Evolutionary conservation across 495 filamentous ascomycete species (phyloP).

Genomic region (Venustampulla echinocandica): DNA sequence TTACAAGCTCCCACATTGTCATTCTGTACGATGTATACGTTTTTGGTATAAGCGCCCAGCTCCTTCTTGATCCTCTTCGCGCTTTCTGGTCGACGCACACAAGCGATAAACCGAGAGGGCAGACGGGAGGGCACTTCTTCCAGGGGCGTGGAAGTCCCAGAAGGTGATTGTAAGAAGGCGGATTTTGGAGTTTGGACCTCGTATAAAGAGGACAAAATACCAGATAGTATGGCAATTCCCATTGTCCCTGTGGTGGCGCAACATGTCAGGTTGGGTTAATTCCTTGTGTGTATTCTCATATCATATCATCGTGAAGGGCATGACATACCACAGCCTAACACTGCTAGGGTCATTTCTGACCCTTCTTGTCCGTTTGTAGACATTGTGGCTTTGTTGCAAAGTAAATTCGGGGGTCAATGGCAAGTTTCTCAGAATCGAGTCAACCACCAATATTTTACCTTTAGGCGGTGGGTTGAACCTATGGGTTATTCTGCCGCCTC

Average conservation of each 20-base stretch:
- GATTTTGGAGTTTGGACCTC: constrained; percentile 30
- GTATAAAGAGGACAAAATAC: constrained; percentile 60
- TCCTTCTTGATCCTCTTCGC: constrained; percentile 53
- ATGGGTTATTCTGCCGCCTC: too few relatives aligned
- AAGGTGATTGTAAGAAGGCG: constrained; percentile 28
- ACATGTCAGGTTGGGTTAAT: constrained; percentile 1
- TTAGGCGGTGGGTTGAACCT: too few relatives aligned
- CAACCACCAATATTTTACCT: too few relatives aligned
- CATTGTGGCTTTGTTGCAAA: constrained; percentile 17
- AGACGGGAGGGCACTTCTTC: constrained; percentile 45
- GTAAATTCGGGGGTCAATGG: too few relatives aligned
- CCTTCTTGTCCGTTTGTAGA: constrained; percentile 13
- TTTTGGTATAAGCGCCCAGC: constrained; percentile 40
- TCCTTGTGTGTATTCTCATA: background rate
- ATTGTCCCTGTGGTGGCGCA: constrained; percentile 53
- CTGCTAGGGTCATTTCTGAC: constrained; percentile 53
- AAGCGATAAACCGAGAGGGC: constrained; percentile 67
- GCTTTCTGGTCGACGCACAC: constrained; percentile 54
- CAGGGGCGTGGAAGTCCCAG: constrained; percentile 42
- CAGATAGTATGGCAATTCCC: constrained; percentile 76
- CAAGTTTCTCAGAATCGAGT: too few relatives aligned
- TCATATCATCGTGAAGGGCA: background rate
- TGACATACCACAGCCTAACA: constrained; percentile 61
- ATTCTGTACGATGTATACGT: constrained; percentile 32
- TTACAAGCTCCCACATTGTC: constrained; percentile 15